Evolutionary conservation across 2,329 filamentous ascomycete species (phyloP).

Genomic region (Fusarium armeniacum): DNA sequence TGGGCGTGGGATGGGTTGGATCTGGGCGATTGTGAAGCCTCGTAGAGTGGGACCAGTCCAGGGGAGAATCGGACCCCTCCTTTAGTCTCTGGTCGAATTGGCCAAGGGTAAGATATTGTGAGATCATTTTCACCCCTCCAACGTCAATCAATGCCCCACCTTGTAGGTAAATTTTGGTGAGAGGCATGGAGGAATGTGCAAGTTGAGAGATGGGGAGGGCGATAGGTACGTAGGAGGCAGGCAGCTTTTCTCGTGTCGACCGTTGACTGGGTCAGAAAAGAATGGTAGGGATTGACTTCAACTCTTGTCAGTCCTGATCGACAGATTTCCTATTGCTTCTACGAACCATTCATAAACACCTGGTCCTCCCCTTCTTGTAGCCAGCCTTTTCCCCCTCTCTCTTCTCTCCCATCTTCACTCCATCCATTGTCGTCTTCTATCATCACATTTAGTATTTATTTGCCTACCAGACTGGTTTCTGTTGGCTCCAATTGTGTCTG

Average conservation of each 20-base stretch:
- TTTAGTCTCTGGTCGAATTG: slow-evolving; percentile 18
- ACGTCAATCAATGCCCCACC: slow-evolving; percentile 44
- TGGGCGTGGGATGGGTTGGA: slow-evolving; percentile 37
- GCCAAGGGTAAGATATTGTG: slow-evolving; percentile 32
- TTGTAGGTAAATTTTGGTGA: slow-evolving; percentile 34
- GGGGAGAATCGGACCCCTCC: slow-evolving; percentile 24
- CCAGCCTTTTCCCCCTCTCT: slow-evolving; percentile 2
- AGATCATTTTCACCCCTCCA: slow-evolving; percentile 41
- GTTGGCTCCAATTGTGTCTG: slow-evolving; percentile 30
- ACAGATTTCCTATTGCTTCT: slow-evolving; percentile 33
- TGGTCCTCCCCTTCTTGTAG: slow-evolving; percentile 34
- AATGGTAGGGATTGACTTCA: slow-evolving; percentile 16
- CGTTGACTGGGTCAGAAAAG: slow-evolving; percentile 31
- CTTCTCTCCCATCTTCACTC: slow-evolving; percentile 30
- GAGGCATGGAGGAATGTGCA: slow-evolving; percentile 29
- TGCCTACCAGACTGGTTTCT: slow-evolving; percentile 35
- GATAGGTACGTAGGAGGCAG: slow-evolving; percentile 30
- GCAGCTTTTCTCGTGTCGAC: slow-evolving; percentile 41
- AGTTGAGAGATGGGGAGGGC: slow-evolving; percentile 23
- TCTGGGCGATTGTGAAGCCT: slow-evolving; percentile 34
- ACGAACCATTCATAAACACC: slow-evolving; percentile 44
- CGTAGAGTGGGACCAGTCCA: slow-evolving; percentile 19
- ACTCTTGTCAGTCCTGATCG: slow-evolving; percentile 28
- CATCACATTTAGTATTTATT: slow-evolving; percentile 3
- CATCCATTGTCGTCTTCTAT: not conserved